phyloP scores from a whole-genome alignment of 2,329 filamentous ascomycete species.

The Aspergillus caelatus region DNA sequence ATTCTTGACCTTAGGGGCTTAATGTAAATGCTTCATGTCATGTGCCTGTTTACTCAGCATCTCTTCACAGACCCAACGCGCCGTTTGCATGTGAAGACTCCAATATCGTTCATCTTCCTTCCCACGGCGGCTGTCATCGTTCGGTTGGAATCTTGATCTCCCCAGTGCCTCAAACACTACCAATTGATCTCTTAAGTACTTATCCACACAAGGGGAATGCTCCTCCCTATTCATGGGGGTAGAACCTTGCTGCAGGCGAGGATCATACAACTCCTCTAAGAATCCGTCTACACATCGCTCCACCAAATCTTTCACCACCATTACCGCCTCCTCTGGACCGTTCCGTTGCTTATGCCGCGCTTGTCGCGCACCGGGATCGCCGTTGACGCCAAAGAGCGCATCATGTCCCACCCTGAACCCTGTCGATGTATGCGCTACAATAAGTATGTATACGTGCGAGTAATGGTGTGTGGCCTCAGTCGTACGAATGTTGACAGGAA shows the following conservation, averaged over 20 bases:
- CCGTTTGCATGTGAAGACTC: slow-evolving; percentile 48
- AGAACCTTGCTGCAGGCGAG: slow-evolving; percentile 22
- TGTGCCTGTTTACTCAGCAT: slow-evolving; percentile 31
- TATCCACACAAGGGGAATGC: slow-evolving; percentile 53
- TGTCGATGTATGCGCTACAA: slow-evolving; percentile 55
- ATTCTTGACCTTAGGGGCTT: neutral
- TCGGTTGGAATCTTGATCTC: slow-evolving; percentile 23
- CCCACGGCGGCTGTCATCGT: slow-evolving; percentile 15
- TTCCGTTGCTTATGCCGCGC: slow-evolving; percentile 4
- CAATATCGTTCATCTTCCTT: slow-evolving; percentile 33
- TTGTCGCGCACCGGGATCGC: slow-evolving; percentile 9
- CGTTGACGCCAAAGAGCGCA: slow-evolving; percentile 46
- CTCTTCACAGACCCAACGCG: slow-evolving; percentile 47
- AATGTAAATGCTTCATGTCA: neutral
- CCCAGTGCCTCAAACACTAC: slow-evolving; percentile 63
- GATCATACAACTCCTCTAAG: slow-evolving; percentile 47
- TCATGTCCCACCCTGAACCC: slow-evolving; percentile 56
- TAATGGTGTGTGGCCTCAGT: slow-evolving; percentile 49
- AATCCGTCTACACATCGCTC: slow-evolving; percentile 50
- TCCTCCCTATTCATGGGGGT: neutral
- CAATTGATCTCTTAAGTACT: slow-evolving; percentile 60
- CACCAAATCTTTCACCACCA: slow-evolving; percentile 41
- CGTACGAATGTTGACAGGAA: slow-evolving; percentile 32
- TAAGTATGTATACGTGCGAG: slow-evolving; percentile 56
- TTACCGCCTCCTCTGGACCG: slow-evolving; percentile 13